Percentiles rank a stretch among this genome's conserved stretches.
Conservation (phyloP, 2,329 filamentous ascomycete species). For the Eutypella sp. region DNA sequence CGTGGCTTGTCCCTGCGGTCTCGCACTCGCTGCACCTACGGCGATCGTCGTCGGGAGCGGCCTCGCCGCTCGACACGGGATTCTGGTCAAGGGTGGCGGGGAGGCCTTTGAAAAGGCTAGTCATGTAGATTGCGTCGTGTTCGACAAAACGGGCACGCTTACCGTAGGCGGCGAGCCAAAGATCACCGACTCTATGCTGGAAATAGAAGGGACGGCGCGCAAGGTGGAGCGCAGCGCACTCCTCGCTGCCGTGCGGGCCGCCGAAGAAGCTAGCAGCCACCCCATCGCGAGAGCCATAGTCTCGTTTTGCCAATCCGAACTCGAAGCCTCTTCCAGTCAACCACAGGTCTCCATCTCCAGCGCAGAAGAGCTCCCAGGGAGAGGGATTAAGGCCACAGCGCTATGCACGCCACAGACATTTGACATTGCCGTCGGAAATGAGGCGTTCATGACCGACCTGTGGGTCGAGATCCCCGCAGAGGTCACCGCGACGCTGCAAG, state of each 20-base stretch:
- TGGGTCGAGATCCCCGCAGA: constrained; percentile 33
- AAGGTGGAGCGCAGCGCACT: constrained; percentile 26
- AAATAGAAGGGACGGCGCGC: constrained; percentile 7
- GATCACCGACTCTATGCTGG: constrained; percentile 48
- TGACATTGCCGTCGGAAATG: constrained; percentile 66
- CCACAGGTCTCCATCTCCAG: constrained; percentile 7
- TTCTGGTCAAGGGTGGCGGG: constrained; percentile 78
- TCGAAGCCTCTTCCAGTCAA: constrained; percentile 29
- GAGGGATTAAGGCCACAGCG: constrained; percentile 60
- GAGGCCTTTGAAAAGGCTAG: constrained; percentile 84
- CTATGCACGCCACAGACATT: constrained; percentile 25
- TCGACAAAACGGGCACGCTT: constrained; percentile 84
- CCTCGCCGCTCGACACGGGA: constrained; percentile 72
- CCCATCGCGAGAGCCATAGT: constrained; percentile 69
- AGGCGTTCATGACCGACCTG: constrained; percentile 57
- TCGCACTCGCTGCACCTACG: constrained; percentile 80
- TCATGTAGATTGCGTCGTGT: constrained; percentile 71
- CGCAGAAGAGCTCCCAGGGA: constrained; percentile 65
- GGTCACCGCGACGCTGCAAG: constrained; percentile 35
- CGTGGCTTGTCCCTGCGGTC: constrained; percentile 78
- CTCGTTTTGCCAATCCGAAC: constrained; percentile 48
- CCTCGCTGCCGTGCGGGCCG: constrained; percentile 50
- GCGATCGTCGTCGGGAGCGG: constrained; percentile 80
- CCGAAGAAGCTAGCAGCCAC: constrained; percentile 71
- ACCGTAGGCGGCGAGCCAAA: constrained; percentile 68